Conservation (phyloP, 768 basidiomycete species). For the Suillus luteus region DNA sequence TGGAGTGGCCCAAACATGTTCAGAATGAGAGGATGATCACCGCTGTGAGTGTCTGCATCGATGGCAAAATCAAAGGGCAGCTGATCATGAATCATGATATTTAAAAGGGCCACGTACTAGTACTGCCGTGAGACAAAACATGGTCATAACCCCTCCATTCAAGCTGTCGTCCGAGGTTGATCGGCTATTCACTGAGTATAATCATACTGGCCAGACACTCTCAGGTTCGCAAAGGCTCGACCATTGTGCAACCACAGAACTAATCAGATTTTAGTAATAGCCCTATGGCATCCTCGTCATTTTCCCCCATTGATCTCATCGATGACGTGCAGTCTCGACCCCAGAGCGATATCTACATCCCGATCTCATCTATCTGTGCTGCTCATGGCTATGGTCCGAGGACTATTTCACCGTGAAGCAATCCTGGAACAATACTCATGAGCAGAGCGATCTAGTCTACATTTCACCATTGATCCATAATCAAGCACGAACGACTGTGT, state of each 20-base stretch:
- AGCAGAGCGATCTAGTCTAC: not conserved
- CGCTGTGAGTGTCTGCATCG: not conserved
- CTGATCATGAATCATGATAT: not conserved
- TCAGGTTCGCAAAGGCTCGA: not conserved
- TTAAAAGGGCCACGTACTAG: no score
- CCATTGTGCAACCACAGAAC: not conserved
- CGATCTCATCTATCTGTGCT: not conserved
- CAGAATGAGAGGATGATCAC: not conserved
- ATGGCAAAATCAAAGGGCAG: not conserved
- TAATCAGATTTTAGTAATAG: not conserved
- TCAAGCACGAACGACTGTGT: not conserved
- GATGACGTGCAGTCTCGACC: not conserved
- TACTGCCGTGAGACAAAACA: not conserved
- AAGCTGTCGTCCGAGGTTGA: not conserved
- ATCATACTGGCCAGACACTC: not conserved
- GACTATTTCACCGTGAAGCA: not conserved
- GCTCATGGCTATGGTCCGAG: not conserved
- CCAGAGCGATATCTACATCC: not conserved
- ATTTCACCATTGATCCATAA: not conserved
- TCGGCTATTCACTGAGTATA: not conserved
- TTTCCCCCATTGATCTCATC: not conserved
- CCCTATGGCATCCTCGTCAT: not conserved
- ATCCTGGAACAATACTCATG: conserved; percentile 5
- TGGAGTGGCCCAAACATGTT: not conserved
- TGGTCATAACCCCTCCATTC: not conserved